Percentiles rank a stretch among this genome's conserved stretches.
Evolutionary conservation across 306 rosid species (phyloP).

Genomic region (Cucurbita ficifolia): DNA sequence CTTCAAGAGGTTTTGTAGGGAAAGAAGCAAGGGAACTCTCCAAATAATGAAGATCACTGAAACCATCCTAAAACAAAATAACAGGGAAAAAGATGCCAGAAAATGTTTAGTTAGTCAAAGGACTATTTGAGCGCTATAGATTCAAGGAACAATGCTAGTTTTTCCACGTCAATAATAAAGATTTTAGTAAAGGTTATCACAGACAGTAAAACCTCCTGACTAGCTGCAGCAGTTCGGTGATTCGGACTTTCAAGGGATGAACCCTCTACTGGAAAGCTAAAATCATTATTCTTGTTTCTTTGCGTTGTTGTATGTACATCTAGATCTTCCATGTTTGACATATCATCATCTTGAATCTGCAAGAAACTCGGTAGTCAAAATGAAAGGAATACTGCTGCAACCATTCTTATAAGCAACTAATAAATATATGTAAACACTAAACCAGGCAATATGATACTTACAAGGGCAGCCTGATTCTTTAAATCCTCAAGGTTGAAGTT

Average conservation of each 20-base stretch:
- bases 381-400: conserved; percentile 4
- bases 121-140: background rate
- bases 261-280: conserved; percentile 31
- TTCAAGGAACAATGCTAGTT: background rate
- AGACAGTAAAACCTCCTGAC: conserved; percentile 39
- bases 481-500: conserved; percentile 93
- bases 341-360: conserved; percentile 79
- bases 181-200: background rate
- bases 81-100: background rate
- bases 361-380: conserved; percentile 12
- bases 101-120: background rate
- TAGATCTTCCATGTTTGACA: conserved; percentile 34
- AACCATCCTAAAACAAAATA: conserved; percentile 52
- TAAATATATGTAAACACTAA: background rate
- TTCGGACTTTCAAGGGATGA: conserved; percentile 24
- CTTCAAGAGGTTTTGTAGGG: conserved; percentile 30
- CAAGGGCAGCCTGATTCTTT: conserved; percentile 92
- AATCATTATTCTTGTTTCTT: conserved; percentile 20
- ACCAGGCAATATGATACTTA: conserved; percentile 25
- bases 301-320: conserved; percentile 26
- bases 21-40: conserved; percentile 77
- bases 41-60: conserved; percentile 59
- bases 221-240: conserved; percentile 34
- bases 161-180: background rate
- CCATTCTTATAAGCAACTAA: background rate